Conservation (phyloP, 768 basidiomycete species). For the Tephrocybe rancida region DNA sequence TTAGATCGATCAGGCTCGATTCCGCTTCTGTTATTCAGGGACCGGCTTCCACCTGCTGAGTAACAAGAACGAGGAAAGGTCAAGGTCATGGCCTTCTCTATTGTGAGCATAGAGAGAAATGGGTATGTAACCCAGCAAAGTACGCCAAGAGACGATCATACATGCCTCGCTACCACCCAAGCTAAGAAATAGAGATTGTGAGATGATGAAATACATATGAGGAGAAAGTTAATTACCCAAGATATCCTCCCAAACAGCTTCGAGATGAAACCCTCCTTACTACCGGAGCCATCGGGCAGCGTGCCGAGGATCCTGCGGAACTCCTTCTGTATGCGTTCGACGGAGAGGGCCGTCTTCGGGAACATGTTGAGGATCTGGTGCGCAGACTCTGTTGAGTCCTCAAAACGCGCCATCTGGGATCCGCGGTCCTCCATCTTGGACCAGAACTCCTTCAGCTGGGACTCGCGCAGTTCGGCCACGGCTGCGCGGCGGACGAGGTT, state of each 20-base stretch:
- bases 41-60: too few relatives aligned
- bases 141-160: not conserved
- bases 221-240: not conserved
- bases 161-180: not conserved
- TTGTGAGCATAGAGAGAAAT: too few relatives aligned
- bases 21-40: too few relatives aligned
- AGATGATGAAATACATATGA: not conserved
- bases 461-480: slow-evolving; percentile 10
- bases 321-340: slow-evolving; percentile 12
- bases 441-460: slow-evolving; percentile 10
- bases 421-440: slow-evolving; percentile 9
- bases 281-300: slow-evolving; percentile 1
- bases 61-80: too few relatives aligned
- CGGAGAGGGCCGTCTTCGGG: slow-evolving; percentile 4
- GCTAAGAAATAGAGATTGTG: not conserved
- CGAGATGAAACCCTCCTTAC: slow-evolving; percentile 12
- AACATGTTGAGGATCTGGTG: slow-evolving; percentile 7
- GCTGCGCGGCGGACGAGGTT: not conserved
- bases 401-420: slow-evolving; percentile 10
- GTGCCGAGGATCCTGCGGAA: slow-evolving; percentile 7
- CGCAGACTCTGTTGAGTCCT: slow-evolving; percentile 7
- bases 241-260: slow-evolving; percentile 9
- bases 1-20: too few relatives aligned
- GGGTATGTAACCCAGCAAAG: not conserved
- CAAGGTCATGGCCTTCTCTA: too few relatives aligned